Evolutionary conservation across 306 rosid genomes (phyloP).

Genomic region (Hippophae tibetana): DNA sequence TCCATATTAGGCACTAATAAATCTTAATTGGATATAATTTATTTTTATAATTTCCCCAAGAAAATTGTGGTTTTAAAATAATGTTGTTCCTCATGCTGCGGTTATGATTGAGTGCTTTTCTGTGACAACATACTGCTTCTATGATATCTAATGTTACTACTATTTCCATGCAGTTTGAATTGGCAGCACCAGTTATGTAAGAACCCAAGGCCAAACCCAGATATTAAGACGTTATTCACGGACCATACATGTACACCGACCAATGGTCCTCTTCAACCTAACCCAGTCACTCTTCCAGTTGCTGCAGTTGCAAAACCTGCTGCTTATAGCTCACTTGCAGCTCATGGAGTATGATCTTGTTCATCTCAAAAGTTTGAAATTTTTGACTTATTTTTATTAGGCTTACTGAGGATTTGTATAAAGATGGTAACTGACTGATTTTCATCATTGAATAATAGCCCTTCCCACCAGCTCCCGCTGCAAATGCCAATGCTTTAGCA

Average conservation of each 20-base stretch:
- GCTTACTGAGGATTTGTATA: constrained; percentile 3
- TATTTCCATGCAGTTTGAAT: constrained; percentile 57
- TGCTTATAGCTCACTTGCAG: constrained; percentile 60
- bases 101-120: background rate
- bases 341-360: constrained; percentile 61
- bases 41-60: too few species aligned
- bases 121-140: constrained; percentile 10
- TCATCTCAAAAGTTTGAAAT: constrained; percentile 21
- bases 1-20: too few species aligned
- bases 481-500: constrained; percentile 64
- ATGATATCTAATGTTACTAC: constrained; percentile 11
- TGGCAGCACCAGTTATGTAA: constrained; percentile 96
- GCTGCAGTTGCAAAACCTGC: constrained; percentile 74
- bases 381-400: background rate
- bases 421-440: constrained; percentile 14
- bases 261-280: constrained; percentile 60
- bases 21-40: too few species aligned
- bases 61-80: too few species aligned
- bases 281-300: constrained; percentile 71
- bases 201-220: constrained; percentile 68
- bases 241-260: constrained; percentile 69
- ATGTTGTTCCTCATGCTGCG: background rate
- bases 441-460: constrained; percentile 40
- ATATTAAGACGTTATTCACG: constrained; percentile 66
- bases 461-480: constrained; percentile 43